Conservation (phyloP, 495 filamentous ascomycete species). For the Lasiosphaeria hispida region DNA sequence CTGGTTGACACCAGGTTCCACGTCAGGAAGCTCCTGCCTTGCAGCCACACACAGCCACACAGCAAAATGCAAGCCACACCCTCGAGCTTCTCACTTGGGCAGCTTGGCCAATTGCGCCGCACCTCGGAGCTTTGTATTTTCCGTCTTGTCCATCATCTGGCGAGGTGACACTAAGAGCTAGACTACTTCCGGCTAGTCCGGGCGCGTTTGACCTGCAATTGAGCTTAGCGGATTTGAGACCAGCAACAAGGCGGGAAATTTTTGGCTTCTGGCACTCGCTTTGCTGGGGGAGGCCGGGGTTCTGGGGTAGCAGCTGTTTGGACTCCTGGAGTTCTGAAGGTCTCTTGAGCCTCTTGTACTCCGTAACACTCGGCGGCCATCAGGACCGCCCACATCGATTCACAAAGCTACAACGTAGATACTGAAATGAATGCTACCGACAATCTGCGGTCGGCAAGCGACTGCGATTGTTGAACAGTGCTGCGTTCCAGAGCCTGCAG, state of each 20-base stretch:
- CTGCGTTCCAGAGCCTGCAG: background rate
- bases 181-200: constrained; percentile 8
- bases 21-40: constrained; percentile 40
- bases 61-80: too few relatives aligned
- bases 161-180: background rate
- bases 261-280: background rate
- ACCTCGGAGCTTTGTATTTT: constrained; percentile 2
- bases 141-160: background rate
- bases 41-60: constrained; percentile 5
- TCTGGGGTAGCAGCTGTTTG: constrained; percentile 12
- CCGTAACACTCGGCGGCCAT: constrained; percentile 25
- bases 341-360: constrained; percentile 22
- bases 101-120: background rate
- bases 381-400: constrained; percentile 4
- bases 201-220: background rate
- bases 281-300: background rate
- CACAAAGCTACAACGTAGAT: background rate
- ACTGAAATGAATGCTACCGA: background rate
- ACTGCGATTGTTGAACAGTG: background rate
- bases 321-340: background rate
- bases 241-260: constrained; percentile 9
- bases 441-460: background rate
- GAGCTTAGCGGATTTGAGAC: constrained; percentile 5
- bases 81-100: background rate
- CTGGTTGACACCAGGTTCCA: constrained; percentile 22